A percentile compares a stretch with the other conserved stretches of the same genome.
Evolutionary conservation across 306 rosid species (phyloP).

Genomic region (Pueraria montana): DNA sequence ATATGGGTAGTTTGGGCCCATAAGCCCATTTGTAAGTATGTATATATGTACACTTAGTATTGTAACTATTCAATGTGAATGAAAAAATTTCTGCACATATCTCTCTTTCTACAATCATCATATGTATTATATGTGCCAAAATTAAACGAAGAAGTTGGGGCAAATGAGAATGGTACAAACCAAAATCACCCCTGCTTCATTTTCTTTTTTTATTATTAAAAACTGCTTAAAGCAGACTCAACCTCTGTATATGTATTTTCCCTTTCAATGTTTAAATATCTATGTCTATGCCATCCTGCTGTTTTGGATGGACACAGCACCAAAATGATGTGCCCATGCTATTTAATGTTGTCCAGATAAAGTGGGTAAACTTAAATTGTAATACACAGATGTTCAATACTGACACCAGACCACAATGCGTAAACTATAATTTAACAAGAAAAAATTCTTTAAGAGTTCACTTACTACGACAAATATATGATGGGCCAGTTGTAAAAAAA

Average conservation of each 20-base stretch:
- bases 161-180: background rate
- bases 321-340: background rate
- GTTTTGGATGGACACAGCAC: background rate
- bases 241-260: background rate
- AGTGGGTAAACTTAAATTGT: background rate
- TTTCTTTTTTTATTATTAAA: background rate
- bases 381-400: background rate
- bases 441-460: background rate
- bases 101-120: background rate
- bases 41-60: background rate
- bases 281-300: background rate
- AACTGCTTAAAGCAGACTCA: background rate
- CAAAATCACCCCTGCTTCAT: background rate
- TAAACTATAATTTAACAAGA: slow-evolving; percentile 8
- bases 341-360: background rate
- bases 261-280: background rate
- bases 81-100: background rate
- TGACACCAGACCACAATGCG: background rate
- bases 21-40: background rate
- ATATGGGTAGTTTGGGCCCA: no score
- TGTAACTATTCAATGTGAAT: background rate
- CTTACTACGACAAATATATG: background rate
- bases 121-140: background rate
- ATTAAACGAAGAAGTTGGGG: background rate
- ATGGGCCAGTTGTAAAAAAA: background rate